Percentiles rank a stretch among this genome's conserved stretches.
Conservation (phyloP, 2,329 filamentous ascomycete species). For the Aspergillus puulaauensis region DNA sequence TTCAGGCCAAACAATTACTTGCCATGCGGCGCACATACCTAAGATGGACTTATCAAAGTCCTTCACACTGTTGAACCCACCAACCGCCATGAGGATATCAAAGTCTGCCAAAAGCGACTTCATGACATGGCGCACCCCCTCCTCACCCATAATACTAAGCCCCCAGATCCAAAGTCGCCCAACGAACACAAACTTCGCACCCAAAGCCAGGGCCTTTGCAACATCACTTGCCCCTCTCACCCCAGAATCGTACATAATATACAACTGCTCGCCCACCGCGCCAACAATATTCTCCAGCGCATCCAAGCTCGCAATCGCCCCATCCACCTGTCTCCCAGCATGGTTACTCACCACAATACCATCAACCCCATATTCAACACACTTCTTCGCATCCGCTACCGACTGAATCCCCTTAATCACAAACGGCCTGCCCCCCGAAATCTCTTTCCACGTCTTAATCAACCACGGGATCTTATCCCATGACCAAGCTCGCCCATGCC, state of each 20-base stretch:
- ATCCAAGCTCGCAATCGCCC: constrained; percentile 59
- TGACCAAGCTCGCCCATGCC: constrained; percentile 62
- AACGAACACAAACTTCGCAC: constrained; percentile 63
- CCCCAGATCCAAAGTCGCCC: constrained; percentile 63
- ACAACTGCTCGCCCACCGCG: constrained; percentile 51
- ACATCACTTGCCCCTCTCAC: constrained; percentile 58
- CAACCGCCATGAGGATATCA: constrained; percentile 62
- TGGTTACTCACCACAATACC: constrained; percentile 72
- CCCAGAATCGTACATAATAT: constrained; percentile 63
- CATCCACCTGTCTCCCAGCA: constrained; percentile 66
- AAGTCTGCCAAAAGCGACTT: constrained; percentile 62
- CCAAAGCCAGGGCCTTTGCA: constrained; percentile 61
- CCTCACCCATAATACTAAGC: constrained; percentile 59
- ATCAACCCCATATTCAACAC: constrained; percentile 61
- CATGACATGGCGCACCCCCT: constrained; percentile 62
- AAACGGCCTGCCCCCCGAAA: constrained; percentile 49
- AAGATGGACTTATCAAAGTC: constrained; percentile 50
- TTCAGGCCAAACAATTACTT: background rate
- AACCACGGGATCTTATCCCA: constrained; percentile 70
- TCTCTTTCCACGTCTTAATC: constrained; percentile 56
- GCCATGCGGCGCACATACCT: constrained; percentile 17
- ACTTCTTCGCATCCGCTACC: constrained; percentile 61
- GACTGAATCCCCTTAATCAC: constrained; percentile 71
- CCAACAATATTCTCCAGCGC: constrained; percentile 59
- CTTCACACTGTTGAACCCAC: constrained; percentile 53